Conservation (phyloP, 169 alveolate genomes). For the Plasmodium gaboni region DNA sequence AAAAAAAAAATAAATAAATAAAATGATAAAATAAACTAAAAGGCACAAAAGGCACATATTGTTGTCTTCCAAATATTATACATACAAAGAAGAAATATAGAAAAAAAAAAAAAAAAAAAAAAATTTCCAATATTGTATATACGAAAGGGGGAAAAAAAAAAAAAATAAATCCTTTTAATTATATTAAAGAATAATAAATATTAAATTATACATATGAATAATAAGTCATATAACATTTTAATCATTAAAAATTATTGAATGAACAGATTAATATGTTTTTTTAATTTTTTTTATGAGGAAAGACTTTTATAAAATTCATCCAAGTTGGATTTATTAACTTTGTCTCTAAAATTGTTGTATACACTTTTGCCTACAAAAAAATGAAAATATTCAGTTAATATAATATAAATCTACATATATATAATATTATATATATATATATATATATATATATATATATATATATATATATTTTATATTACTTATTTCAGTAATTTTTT, state of each 20-base stretch:
- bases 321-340: constrained; percentile 35
- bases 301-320: constrained; percentile 44
- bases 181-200: too few relatives aligned
- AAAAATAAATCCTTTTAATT: neutral
- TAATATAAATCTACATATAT: neutral
- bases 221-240: neutral
- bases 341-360: constrained; percentile 59
- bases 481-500: constrained; percentile 48
- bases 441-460: neutral
- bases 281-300: constrained; percentile 14
- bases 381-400: too few relatives aligned
- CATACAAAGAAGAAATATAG: neutral
- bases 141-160: neutral
- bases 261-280: neutral
- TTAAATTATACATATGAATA: too few relatives aligned
- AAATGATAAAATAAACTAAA: neutral
- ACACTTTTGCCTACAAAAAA: constrained; percentile 24
- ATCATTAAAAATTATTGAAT: neutral
- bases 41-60: neutral
- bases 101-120: neutral
- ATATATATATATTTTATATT: constrained; percentile 2
- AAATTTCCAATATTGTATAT: neutral
- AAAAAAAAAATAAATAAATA: neutral
- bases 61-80: neutral
- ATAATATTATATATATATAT: neutral